Percentiles rank a stretch among this genome's conserved stretches.
Evolutionary conservation across 1,139 yeast species (phyloP).

Genomic region (Candida glucosophila): DNA sequence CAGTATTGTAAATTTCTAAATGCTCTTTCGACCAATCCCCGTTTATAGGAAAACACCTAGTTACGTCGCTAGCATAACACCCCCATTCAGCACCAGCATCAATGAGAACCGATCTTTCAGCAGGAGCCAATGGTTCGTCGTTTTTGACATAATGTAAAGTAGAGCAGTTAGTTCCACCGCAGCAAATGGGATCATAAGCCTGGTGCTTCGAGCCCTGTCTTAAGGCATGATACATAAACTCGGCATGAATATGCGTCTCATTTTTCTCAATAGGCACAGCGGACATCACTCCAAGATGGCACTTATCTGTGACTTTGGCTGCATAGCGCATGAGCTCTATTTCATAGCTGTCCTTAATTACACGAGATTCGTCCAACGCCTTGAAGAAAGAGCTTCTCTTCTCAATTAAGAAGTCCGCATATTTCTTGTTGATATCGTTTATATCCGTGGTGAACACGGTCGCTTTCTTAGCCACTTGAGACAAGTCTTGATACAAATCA

Average conservation of each 20-base stretch:
- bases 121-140: constrained; percentile 52
- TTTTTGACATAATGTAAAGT: constrained; percentile 86
- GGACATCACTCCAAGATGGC: constrained; percentile 88
- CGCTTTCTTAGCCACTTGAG: no score
- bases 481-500: constrained; percentile 30
- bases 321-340: constrained; percentile 71
- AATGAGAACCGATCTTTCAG: constrained; percentile 58
- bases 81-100: constrained; percentile 99
- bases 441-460: constrained; percentile 39
- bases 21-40: constrained; percentile 91
- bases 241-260: constrained; percentile 93
- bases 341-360: constrained; percentile 79
- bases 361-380: constrained; percentile 80
- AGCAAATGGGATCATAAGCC: constrained; percentile 92
- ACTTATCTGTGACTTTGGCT: constrained; percentile 73
- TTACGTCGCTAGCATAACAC: constrained; percentile 87
- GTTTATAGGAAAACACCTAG: constrained; percentile 86
- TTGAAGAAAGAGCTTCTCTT: constrained; percentile 46
- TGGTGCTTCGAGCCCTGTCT: constrained; percentile 88
- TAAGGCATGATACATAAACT: constrained; percentile 84
- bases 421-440: constrained; percentile 27
- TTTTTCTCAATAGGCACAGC: constrained; percentile 81
- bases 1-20: constrained; percentile 73
- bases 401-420: constrained; percentile 24
- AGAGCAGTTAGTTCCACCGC: constrained; percentile 87